Evolutionary conservation across 495 filamentous ascomycete species (phyloP), one percentile per base, ranked within the genome.

Genomic region (Halenospora varia): DNA sequence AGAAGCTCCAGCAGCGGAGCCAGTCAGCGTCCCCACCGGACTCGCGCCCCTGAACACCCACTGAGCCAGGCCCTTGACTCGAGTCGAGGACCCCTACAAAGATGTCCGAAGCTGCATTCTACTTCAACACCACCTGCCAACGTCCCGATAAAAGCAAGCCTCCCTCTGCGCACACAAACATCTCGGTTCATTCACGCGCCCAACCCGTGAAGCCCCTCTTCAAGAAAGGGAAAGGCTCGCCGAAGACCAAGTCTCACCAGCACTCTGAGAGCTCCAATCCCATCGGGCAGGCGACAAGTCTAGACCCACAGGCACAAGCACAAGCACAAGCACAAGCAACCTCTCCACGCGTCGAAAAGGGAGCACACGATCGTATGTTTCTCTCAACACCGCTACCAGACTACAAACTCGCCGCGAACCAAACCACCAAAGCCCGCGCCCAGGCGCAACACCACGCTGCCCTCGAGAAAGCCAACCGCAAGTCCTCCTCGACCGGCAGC

Each of bases 341-440:
- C 3, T 25, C 42, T 17, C 35, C 17, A 3, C 53, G 44, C 48
- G 25, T 42, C 8, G 48, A 48, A 26, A 10, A 54, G 13, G 10
- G 22, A 42, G 23, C n/a, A 48, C 59, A 41, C 50, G 59, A 62
- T 62, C 51, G 51, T 57, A 66, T 66, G 64, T 49, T 49, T 49
- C 63, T 61, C 45, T 60, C 59, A 20, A 62, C 63, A 41, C 63
- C 63, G 23, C 51, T 66, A 13, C 56, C 57, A 40, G 63, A 66
- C 29, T 66, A 62, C 46, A 60, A 60, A 55, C 64, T 61, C 57
- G 35, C 63, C 26, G 60, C 62, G 25, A 61, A 67, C 54, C 58
- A 64, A 56, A 63, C 62, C 54, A 55, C 23, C 53, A 59, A 61
- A 49, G 53, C 53, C 25, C 50, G 64, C 41, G 59, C 54, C 55